Percentiles rank a stretch among this genome's conserved stretches.
These are phyloP conservation scores for Chrysanthemum seticuspe DNA, from an alignment of 129 eudicot species.

Conservation along the genomic window DNA sequence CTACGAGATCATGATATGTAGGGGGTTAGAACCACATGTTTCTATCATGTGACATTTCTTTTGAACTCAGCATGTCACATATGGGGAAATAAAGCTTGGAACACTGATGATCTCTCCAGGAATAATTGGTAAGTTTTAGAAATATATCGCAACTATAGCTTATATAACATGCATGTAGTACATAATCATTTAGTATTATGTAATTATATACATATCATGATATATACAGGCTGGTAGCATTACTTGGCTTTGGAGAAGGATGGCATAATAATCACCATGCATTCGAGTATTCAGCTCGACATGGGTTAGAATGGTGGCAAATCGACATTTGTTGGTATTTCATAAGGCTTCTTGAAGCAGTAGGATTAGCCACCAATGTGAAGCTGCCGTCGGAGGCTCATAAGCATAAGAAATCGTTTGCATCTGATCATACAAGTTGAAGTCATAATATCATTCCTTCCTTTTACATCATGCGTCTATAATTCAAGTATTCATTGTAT, in stretches of 20 bases:
- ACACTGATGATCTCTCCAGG: not conserved
- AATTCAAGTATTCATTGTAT: no score
- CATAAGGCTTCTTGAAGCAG: not conserved
- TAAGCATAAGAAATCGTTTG: not conserved
- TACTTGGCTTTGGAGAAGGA: constrained; percentile 9
- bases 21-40: not conserved
- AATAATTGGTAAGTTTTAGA: not conserved
- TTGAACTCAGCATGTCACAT: constrained; percentile 1
- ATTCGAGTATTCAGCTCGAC: not conserved
- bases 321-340: not conserved
- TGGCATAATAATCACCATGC: constrained; percentile 12
- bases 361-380: constrained; percentile 1
- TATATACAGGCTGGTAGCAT: not conserved
- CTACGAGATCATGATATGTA: not conserved
- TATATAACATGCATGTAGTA: not conserved
- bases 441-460: no score
- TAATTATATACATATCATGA: not conserved
- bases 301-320: constrained; percentile 7
- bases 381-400: not conserved
- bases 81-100: constrained; percentile 5
- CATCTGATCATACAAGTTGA: no score
- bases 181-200: not conserved
- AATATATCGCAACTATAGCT: not conserved
- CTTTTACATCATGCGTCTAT: no score
- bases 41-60: not conserved